Percentiles rank a stretch among this genome's conserved stretches.
Evolutionary conservation across 768 basidiomycete species (phyloP).

Genomic region (Cubamyces sp.): DNA sequence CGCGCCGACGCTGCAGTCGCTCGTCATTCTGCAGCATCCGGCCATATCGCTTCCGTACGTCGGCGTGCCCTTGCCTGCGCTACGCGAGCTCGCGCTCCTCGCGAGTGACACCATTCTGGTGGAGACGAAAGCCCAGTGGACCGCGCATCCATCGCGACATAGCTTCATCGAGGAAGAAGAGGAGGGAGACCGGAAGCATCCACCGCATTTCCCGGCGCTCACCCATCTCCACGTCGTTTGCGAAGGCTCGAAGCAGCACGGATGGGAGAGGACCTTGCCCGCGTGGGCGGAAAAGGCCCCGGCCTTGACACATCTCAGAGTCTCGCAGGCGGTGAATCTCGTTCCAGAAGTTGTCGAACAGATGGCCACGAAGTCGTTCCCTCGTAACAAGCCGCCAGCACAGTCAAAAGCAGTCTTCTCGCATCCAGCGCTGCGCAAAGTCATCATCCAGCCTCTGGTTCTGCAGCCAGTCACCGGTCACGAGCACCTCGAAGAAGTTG

Average conservation of each 20-base stretch:
- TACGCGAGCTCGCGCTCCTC: constrained; percentile 10
- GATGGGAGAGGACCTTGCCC: constrained; percentile 10
- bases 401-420: neutral
- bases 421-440: constrained; percentile 3
- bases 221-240: constrained; percentile 18
- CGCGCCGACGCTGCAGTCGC: constrained; percentile 15
- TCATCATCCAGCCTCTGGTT: constrained; percentile 14
- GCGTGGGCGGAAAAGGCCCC: constrained; percentile 8
- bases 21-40: constrained; percentile 12
- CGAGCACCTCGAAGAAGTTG: neutral
- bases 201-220: constrained; percentile 2
- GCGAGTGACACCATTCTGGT: constrained; percentile 15
- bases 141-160: neutral
- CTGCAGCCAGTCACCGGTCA: constrained; percentile 7
- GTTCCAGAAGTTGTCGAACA: constrained; percentile 7
- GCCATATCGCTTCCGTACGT: constrained; percentile 6
- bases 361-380: neutral
- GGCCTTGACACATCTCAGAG: constrained; percentile 9
- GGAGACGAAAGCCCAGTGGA: neutral
- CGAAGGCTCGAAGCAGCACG: constrained; percentile 9
- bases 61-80: neutral
- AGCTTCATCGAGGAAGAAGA: neutral
- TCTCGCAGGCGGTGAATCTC: constrained; percentile 19
- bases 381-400: neutral
- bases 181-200: no score